These are phyloP conservation scores for Papiliotrema terrestris DNA, from an alignment of 1,284 basidiomycete species.

Conservation along the genomic window DNA sequence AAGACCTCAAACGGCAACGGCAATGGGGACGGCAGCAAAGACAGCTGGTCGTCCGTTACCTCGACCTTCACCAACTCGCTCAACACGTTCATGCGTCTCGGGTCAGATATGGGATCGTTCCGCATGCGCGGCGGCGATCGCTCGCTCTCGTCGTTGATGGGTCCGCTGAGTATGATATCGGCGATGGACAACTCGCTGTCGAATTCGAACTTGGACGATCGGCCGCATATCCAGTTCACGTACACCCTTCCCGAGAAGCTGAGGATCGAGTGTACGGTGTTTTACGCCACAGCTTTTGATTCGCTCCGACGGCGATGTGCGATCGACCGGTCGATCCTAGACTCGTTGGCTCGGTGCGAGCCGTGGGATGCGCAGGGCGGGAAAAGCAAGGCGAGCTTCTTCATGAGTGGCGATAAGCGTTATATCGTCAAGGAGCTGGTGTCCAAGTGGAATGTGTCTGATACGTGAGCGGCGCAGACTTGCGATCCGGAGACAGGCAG, in stretches of 20 bases:
- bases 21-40: constrained; percentile 7
- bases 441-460: constrained; percentile 76
- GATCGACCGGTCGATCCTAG: constrained; percentile 60
- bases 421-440: constrained; percentile 78
- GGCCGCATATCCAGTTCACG: constrained; percentile 73
- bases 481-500: neutral
- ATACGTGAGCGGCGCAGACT: constrained; percentile 60
- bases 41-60: constrained; percentile 35
- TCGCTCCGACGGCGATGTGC: constrained; percentile 62
- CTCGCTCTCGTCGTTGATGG: constrained; percentile 28
- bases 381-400: constrained; percentile 62
- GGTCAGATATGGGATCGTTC: constrained; percentile 26
- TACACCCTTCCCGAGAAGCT: constrained; percentile 68
- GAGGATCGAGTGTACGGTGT: constrained; percentile 71
- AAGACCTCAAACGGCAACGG: too few species aligned
- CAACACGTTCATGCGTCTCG: constrained; percentile 28
- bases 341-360: constrained; percentile 60
- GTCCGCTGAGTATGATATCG: constrained; percentile 18
- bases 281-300: constrained; percentile 74
- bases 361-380: constrained; percentile 64
- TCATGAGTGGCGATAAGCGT: constrained; percentile 69
- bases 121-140: constrained; percentile 20
- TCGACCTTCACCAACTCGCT: constrained; percentile 33
- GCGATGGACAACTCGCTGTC: constrained; percentile 24
- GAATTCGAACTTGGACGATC: constrained; percentile 54